Percentiles rank a stretch among this genome's conserved stretches.
These are phyloP conservation scores for Claviceps sp. DNA, from an alignment of 2,329 filamentous ascomycete genomes.

Conservation along the genomic window DNA sequence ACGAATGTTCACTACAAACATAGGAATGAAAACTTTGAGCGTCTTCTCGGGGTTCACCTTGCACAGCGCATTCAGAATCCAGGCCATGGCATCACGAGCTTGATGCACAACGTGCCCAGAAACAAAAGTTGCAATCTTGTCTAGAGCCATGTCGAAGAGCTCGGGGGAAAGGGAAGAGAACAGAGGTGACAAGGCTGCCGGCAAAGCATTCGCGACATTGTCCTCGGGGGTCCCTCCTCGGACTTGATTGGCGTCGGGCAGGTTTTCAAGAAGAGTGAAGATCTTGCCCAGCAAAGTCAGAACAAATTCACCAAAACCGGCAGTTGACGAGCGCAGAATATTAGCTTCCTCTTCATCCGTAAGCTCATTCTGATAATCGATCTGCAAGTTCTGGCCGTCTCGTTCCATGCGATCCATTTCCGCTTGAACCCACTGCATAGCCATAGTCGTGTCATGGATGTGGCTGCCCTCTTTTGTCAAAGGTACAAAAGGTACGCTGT, in stretches of 20 bases:
- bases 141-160: conserved; percentile 79
- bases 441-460: conserved; percentile 60
- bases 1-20: conserved; percentile 80
- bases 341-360: conserved; percentile 75
- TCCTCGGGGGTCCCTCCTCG: conserved; percentile 90
- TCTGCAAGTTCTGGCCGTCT: conserved; percentile 69
- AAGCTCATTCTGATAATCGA: conserved; percentile 74
- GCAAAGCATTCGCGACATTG: conserved; percentile 89
- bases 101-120: conserved; percentile 93
- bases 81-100: conserved; percentile 93
- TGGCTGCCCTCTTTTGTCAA: conserved; percentile 46
- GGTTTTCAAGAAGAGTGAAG: conserved; percentile 87
- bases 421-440: conserved; percentile 84
- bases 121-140: conserved; percentile 87
- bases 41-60: conserved; percentile 93
- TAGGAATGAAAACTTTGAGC: conserved; percentile 77
- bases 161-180: conserved; percentile 86
- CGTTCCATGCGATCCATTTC: conserved; percentile 90
- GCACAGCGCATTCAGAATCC: conserved; percentile 91
- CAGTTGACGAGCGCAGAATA: conserved; percentile 86
- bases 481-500: conserved; percentile 86
- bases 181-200: conserved; percentile 78
- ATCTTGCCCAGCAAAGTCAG: conserved; percentile 84
- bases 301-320: conserved; percentile 85
- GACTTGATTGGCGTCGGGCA: conserved; percentile 79